Evolutionary conservation across 768 basidiomycete species (phyloP).

Genomic region (Leccinellum albellum): DNA sequence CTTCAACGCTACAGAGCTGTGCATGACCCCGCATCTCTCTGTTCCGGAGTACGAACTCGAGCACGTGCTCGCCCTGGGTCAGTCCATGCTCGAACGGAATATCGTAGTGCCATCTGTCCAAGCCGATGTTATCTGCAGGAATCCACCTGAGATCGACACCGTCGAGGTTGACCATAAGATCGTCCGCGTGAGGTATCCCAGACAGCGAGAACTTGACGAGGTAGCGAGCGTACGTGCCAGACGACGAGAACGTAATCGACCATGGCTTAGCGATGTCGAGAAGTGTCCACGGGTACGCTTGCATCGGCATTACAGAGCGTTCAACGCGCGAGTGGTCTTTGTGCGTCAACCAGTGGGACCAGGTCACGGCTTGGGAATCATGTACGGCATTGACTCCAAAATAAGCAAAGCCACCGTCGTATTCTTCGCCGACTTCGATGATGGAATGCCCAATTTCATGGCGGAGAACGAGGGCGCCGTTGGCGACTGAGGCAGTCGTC

Average conservation of each 20-base stretch:
- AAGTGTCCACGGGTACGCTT: slow-evolving; percentile 72
- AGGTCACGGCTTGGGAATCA: slow-evolving; percentile 46
- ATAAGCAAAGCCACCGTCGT: slow-evolving; percentile 74
- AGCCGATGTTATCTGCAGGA: slow-evolving; percentile 46
- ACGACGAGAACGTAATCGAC: slow-evolving; percentile 57
- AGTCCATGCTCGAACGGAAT: slow-evolving; percentile 42
- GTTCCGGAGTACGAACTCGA: slow-evolving; percentile 56
- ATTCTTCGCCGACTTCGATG: slow-evolving; percentile 77
- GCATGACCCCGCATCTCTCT: slow-evolving; percentile 47
- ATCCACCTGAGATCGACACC: slow-evolving; percentile 57
- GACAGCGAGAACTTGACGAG: slow-evolving; percentile 70
- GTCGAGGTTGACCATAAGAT: slow-evolving; percentile 60
- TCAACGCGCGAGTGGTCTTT: slow-evolving; percentile 44
- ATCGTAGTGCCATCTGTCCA: slow-evolving; percentile 78
- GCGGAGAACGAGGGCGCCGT: slow-evolving; percentile 70
- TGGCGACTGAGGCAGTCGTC: slow-evolving; percentile 69
- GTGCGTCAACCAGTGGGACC: slow-evolving; percentile 68
- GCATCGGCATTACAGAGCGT: slow-evolving; percentile 71
- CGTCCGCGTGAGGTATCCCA: slow-evolving; percentile 52
- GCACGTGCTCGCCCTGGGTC: slow-evolving; percentile 48
- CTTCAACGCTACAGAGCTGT: slow-evolving; percentile 74
- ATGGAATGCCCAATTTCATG: slow-evolving; percentile 82
- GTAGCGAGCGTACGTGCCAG: slow-evolving; percentile 58
- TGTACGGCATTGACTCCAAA: slow-evolving; percentile 64
- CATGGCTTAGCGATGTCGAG: slow-evolving; percentile 60